These are phyloP conservation scores for Xylaria sp. DNA, from an alignment of 2,329 filamentous ascomycete genomes.

Conservation along the genomic window DNA sequence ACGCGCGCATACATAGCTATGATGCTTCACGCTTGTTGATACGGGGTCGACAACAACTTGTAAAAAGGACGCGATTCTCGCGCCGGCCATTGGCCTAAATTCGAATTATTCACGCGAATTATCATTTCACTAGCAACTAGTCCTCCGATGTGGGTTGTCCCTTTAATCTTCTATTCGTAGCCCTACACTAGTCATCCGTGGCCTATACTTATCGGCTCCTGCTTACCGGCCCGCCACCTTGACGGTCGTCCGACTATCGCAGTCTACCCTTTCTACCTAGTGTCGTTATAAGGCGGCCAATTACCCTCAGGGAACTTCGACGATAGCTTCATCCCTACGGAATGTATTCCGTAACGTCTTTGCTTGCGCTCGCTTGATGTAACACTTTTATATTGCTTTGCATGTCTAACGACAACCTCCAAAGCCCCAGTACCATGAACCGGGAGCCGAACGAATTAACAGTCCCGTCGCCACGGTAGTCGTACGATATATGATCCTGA, in stretches of 20 bases:
- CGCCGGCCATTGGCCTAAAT: too few relatives aligned
- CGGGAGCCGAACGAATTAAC: too few relatives aligned
- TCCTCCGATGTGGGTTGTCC: not conserved
- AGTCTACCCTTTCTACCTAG: too few relatives aligned
- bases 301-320: too few relatives aligned
- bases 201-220: not conserved
- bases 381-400: too few relatives aligned
- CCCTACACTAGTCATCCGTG: not conserved
- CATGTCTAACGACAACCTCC: too few relatives aligned
- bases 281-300: too few relatives aligned
- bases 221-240: not conserved
- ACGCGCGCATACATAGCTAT: not conserved
- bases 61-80: not conserved
- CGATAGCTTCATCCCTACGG: too few relatives aligned
- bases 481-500: not conserved
- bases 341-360: too few relatives aligned
- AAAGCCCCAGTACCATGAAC: too few relatives aligned
- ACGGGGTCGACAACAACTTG: not conserved
- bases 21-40: not conserved
- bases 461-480: not conserved
- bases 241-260: not conserved
- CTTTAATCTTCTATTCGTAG: not conserved
- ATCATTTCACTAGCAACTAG: not conserved
- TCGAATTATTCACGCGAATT: too few relatives aligned
- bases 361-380: too few relatives aligned